Base-by-base conservation (phyloP, 2,329 filamentous ascomycete species). In the Trichoderma koningii region DNA sequence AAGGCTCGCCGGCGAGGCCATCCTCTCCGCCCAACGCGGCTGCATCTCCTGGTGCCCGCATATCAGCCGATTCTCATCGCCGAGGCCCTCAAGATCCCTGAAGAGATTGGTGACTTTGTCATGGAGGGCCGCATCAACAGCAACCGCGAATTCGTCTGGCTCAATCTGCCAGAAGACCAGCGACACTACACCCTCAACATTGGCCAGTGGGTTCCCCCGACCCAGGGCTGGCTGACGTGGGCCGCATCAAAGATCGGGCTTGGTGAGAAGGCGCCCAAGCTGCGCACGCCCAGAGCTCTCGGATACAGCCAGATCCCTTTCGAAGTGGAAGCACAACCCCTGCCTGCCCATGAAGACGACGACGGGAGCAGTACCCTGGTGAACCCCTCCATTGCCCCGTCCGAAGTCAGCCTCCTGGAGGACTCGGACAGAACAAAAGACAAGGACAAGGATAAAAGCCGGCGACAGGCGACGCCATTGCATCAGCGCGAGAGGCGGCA, bases 71-170 rank as follows among this genome's bases (percentile, higher is more conserved):
- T 79, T 15, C 69, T 78, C 23, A 72, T 79, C 15, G 72, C 72
- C 21, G 76, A 78, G 44, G 71, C 75, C 3, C 72, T 79, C 19
- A 64, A 69, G 17, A 74, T 78, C 1, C 76, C 76, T 0, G 74
- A 76, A 0, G 73, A 76, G 10, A 73, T 78, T 34, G 75, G 76
- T 6, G 76, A 77, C 51, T 74, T 78, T 15, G 71, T 76, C 30
- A 76, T 78, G 30, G 75, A 78, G 51, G 76, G 76, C 3, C 73
- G 75, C 10, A 76, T 78, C 67, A 74, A 78, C 68, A 78, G 74
- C 68, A 77, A 74, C 55, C 73, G 70, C 65, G 71, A 74, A 38
- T 75, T 78, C 26, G 77, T 78, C 23, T 77, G 75, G 75, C 67
- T 78, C 0, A 77, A 77, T 38, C 66, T 78, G 5, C 77, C 75